phyloP scores from a whole-genome alignment of 2,329 filamentous ascomycete species.

The Paracorniculantispora psalliotae region DNA sequence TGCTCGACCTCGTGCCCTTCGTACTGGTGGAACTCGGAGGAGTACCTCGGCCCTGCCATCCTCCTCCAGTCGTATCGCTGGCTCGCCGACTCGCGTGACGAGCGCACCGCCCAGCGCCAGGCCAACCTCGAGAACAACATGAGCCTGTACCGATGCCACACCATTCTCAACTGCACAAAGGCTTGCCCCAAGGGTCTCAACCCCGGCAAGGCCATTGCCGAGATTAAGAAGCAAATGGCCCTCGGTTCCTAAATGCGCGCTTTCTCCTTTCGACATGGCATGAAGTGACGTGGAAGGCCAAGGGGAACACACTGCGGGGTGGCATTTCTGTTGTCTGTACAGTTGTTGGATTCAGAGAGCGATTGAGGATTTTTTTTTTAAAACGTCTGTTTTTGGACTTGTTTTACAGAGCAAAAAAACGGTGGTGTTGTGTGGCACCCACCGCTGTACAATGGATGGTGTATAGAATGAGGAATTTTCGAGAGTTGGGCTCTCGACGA shows the following conservation, averaged over 20 bases:
- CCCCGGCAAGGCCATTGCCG: conserved; percentile 88
- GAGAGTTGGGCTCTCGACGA: not conserved
- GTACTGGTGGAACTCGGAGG: conserved; percentile 99
- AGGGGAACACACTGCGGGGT: not conserved
- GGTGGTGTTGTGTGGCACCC: not conserved
- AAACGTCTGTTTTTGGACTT: not conserved
- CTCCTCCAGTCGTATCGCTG: conserved; percentile 97
- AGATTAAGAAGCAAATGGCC: conserved; percentile 98
- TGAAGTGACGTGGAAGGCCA: not conserved
- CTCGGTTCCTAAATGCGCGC: conserved; percentile 29
- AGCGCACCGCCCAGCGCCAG: conserved; percentile 83
- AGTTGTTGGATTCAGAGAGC: not conserved
- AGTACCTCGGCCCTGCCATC: conserved; percentile 95
- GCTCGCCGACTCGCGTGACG: conserved; percentile 91
- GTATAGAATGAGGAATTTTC: not conserved
- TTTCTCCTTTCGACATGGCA: not conserved
- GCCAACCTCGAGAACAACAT: conserved; percentile 94
- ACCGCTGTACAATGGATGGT: not conserved
- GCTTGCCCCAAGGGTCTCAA: conserved; percentile 98
- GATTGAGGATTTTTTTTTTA: not conserved
- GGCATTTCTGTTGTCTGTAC: not conserved
- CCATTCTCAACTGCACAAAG: conserved; percentile 96
- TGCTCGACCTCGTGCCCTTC: conserved; percentile 99
- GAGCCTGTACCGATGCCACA: conserved; percentile 98
- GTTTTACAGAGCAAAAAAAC: too few species aligned